These are phyloP conservation scores for Clarireedia homoeocarpa DNA, from an alignment of 2,329 filamentous ascomycete species.

Conservation along the genomic window DNA sequence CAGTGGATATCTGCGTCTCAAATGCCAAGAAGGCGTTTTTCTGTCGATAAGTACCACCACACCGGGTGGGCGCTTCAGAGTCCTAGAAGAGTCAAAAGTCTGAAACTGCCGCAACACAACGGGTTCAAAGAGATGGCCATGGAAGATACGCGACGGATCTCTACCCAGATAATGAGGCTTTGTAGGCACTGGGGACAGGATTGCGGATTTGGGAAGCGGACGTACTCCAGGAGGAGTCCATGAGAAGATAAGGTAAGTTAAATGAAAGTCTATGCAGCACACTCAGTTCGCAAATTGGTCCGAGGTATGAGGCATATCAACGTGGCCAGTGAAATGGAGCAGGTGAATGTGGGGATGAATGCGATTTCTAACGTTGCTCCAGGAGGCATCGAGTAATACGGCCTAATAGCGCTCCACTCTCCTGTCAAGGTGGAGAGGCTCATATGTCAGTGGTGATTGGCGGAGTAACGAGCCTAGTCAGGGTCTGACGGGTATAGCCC, in stretches of 20 bases:
- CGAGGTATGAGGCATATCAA: not conserved
- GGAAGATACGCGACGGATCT: not conserved
- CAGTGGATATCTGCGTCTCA: not conserved
- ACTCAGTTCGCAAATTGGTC: not conserved
- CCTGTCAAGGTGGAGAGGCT: not conserved
- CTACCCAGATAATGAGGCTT: not conserved
- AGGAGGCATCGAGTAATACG: not conserved
- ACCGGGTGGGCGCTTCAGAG: not conserved
- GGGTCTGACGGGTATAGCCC: not conserved
- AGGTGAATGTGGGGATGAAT: not conserved
- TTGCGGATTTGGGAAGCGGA: not conserved
- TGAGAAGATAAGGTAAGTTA: not conserved
- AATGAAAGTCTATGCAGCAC: too few relatives aligned
- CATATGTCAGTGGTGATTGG: not conserved
- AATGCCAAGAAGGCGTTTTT: not conserved
- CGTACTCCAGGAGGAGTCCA: not conserved
- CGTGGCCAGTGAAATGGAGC: not conserved
- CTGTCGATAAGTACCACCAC: not conserved
- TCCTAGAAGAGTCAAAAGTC: not conserved
- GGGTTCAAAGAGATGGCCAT: not conserved
- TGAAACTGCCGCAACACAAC: not conserved
- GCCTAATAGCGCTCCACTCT: conserved; percentile 1
- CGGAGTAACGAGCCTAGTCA: not conserved
- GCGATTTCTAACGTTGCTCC: not conserved
- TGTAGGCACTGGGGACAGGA: not conserved